Evolutionary conservation across 768 basidiomycete species (phyloP), one percentile per base, ranked within the genome.

Genomic region (Pleurotus tuoliensis): DNA sequence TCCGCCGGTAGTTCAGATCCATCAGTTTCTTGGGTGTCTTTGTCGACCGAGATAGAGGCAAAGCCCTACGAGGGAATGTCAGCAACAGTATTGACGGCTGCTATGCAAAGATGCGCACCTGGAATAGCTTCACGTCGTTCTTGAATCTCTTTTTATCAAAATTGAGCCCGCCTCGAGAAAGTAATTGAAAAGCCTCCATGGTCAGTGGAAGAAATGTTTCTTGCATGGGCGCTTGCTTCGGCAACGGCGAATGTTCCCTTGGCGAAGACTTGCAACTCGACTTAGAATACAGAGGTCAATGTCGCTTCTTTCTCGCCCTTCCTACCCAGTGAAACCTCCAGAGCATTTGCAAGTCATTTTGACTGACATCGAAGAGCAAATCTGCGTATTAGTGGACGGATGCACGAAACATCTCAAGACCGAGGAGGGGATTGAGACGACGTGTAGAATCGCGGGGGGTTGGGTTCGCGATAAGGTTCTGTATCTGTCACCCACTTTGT

Each of bases 391-490:
- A n/a, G 78, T 98, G 53, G 86, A 95, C 66, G 85, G 87, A 57
- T 97, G 90, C 67, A 82, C 87, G 5, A 71, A 67, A 12, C 72
- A 81, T 61, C 72, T 88, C 61, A 78, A 76, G 56, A 68, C 74
- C 56, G 75, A 80, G 34, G 76, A 82, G 50, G 78, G 77, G 8
- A 75, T 84, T 18, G 69, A 71, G 4, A 86, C 84, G 0, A 79
- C 82, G 1, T 96, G 96, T 67, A 81, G 97, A 62, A 91, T 99
- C 47, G 97, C 94, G 9, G 97, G 97, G 15, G 97, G 97, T 16
- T 99, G 97, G 97, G 97, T 98, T 45, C 79, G 97, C 65, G 97
- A 99, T 71, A 99, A 99, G 87, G 96, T 94, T 94, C 58, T 62
- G 73, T 68, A 24, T 3, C 16, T 22, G 25, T 51, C 25, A 15